Conservation (phyloP, 2,329 filamentous ascomycete species). For the Trichoderma afroharzianum region DNA sequence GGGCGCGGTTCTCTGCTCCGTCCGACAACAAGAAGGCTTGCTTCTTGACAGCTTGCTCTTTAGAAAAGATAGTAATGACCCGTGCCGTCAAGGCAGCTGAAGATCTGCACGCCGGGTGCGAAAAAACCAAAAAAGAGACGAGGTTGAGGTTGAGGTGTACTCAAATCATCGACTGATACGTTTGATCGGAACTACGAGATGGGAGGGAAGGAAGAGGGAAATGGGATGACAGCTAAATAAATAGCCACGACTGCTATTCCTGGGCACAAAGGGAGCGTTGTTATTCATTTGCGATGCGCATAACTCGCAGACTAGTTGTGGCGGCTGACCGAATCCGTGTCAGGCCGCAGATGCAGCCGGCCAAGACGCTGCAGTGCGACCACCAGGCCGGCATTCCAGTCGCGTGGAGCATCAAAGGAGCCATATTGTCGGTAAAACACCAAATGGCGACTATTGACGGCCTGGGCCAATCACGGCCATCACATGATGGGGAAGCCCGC, state of each 20-base stretch:
- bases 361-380: conserved; percentile 12
- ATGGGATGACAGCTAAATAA: not conserved
- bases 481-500: not conserved
- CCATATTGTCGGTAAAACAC: conserved; percentile 16
- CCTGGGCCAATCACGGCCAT: conserved; percentile 11
- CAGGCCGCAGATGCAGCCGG: conserved; percentile 15
- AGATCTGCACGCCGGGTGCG: conserved; percentile 18
- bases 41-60: not conserved
- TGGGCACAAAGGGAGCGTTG: not conserved
- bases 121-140: not conserved
- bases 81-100: conserved; percentile 18
- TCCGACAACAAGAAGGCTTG: conserved; percentile 8
- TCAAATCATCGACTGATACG: conserved; percentile 6
- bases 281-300: not conserved
- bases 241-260: not conserved
- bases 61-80: conserved; percentile 10
- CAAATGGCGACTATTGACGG: not conserved
- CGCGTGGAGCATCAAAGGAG: conserved; percentile 15
- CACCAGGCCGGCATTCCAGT: conserved; percentile 12
- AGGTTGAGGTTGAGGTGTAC: not conserved
- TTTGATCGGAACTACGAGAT: not conserved
- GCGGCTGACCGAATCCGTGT: conserved; percentile 17
- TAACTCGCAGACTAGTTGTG: conserved; percentile 2
- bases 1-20: not conserved
- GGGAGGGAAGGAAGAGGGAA: not conserved